Evolutionary conservation across 2,329 filamentous ascomycete species (phyloP), one percentile per base, ranked within the genome.

Genomic region (Colletotrichum eleusines): DNA sequence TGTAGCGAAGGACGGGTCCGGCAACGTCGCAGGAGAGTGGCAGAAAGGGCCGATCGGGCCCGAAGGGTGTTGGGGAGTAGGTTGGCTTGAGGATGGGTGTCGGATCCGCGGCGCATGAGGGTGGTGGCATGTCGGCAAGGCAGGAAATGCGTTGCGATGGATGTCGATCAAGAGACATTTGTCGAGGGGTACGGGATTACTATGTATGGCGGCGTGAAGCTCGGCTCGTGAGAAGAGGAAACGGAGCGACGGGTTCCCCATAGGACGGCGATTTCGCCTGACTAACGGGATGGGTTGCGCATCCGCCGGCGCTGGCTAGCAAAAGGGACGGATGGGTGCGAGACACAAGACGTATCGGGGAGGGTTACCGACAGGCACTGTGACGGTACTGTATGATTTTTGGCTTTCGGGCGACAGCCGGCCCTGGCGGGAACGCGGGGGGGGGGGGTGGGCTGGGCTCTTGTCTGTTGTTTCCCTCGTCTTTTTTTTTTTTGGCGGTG

Each of bases 311-410:
- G 57, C 42, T 57, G 65, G 65, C 31, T 38, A 59, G 64, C 57
- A 68, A 58, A 68, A n/a, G n/a, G 58, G 64, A 68, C 64, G 64
- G 69, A 68, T 35, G 69, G 69, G 69, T 63, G 69, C 69, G 69
- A 71, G 64, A 71, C 69, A 59, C 58, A 40, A 69, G 58, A 33
- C 46, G 69, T 71, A 31, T 71, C 69, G 69, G 69, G 58, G 64
- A 63, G 44, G 48, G 42, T 51, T 38, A 16, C 62, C 48, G 46
- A 16, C 44, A 33, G 16, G 26, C 48, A 58, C 64, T 63, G 69
- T 63, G 58, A 40, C 38, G 23, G 33, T 53, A 63, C 51, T 59
- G 64, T 71, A 63, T 58, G n/a, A 11, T 35, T 54, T 65, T 66
- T 63, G 64, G 51, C 50, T 63, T 63, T 44, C 35, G 12, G 38